Conservation (phyloP, 1,284 basidiomycete species). For the Ustilago curta region DNA sequence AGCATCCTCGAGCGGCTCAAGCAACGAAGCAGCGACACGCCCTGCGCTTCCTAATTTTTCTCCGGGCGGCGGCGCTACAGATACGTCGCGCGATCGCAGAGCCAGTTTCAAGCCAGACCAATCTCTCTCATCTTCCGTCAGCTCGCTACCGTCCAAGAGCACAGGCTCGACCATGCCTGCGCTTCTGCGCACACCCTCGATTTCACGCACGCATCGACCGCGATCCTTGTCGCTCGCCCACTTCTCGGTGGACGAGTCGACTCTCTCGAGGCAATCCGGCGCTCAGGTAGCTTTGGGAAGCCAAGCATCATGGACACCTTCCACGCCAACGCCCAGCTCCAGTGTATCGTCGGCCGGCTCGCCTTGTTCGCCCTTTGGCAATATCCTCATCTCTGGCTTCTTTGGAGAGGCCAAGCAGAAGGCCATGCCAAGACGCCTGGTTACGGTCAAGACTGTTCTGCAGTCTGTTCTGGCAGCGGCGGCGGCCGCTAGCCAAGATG, state of each 20-base stretch:
- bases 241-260: constrained; percentile 24
- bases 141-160: constrained; percentile 17
- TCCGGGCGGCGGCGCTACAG: constrained; percentile 2
- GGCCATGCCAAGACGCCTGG: constrained; percentile 38
- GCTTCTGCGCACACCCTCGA: constrained; percentile 30
- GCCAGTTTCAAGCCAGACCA: constrained; percentile 26
- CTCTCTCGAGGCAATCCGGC: constrained; percentile 16
- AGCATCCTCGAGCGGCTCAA: constrained; percentile 17
- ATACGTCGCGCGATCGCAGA: constrained; percentile 12
- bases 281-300: constrained; percentile 18
- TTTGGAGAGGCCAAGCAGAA: constrained; percentile 45
- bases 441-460: constrained; percentile 42
- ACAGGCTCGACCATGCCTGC: constrained; percentile 11
- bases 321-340: constrained; percentile 25
- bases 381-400: constrained; percentile 44
- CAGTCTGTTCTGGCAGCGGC: constrained; percentile 31
- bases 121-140: constrained; percentile 21
- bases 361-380: constrained; percentile 39
- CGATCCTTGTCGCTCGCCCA: constrained; percentile 45
- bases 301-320: constrained; percentile 37
- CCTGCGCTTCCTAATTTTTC: constrained; percentile 35
- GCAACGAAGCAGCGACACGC: constrained; percentile 3
- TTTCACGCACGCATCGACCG: constrained; percentile 26
- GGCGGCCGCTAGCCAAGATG: constrained; percentile 16
- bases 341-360: constrained; percentile 39